Evolutionary conservation across 2,329 filamentous ascomycete genomes (phyloP).

Genomic region (Penicillium freii): DNA sequence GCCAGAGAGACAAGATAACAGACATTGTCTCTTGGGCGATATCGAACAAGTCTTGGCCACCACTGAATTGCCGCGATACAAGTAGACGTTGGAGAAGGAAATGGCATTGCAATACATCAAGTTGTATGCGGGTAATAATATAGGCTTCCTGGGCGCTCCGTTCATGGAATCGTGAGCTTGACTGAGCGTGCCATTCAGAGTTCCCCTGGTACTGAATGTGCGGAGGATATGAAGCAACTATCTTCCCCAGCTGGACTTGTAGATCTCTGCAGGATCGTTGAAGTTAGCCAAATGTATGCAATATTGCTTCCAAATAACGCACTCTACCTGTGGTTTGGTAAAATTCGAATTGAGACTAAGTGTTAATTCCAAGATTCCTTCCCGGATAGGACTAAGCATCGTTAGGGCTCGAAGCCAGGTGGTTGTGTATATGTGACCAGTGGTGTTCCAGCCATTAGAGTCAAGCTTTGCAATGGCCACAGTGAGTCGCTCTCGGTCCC

Average conservation of each 20-base stretch:
- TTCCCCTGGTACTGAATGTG: neutral
- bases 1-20: conserved; percentile 1
- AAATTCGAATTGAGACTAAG: neutral
- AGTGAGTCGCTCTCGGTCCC: neutral
- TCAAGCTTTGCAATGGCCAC: neutral
- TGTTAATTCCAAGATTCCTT: neutral
- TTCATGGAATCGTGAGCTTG: neutral
- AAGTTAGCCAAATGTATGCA: neutral
- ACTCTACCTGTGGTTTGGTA: neutral
- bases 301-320: neutral
- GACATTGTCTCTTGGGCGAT: conserved; percentile 1
- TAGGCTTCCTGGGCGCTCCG: neutral
- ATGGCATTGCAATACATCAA: conserved; percentile 1
- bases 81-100: neutral
- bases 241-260: neutral
- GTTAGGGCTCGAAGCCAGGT: neutral
- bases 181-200: neutral
- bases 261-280: neutral
- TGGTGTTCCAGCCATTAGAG: neutral
- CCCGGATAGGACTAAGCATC: neutral
- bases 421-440: neutral
- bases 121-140: neutral
- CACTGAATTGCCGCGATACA: neutral
- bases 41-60: neutral
- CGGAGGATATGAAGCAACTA: neutral